These are phyloP conservation scores for Hypoxylon cercidicola DNA, from an alignment of 495 filamentous ascomycete species.

Conservation along the genomic window DNA sequence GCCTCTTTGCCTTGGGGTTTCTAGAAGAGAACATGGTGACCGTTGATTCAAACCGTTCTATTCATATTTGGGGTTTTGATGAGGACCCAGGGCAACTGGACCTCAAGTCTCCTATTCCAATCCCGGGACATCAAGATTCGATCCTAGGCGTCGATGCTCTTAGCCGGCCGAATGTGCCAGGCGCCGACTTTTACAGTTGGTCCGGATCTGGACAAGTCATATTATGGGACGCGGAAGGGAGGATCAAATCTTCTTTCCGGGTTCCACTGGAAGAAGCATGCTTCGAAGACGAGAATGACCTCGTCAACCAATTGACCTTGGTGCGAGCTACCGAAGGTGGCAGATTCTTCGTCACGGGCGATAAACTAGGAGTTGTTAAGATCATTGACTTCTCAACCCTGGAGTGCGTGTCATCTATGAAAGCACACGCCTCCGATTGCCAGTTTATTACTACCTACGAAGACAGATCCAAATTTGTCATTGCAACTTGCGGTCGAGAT, in stretches of 20 bases:
- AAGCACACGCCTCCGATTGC: slow-evolving; percentile 88
- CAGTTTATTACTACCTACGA: slow-evolving; percentile 79
- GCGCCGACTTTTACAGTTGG: slow-evolving; percentile 87
- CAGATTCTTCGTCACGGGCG: slow-evolving; percentile 78
- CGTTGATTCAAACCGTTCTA: slow-evolving; percentile 76
- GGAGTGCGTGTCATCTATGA: slow-evolving; percentile 69
- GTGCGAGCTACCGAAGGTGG: slow-evolving; percentile 69
- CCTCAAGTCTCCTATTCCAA: slow-evolving; percentile 50
- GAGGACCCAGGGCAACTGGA: slow-evolving; percentile 45
- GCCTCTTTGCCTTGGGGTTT: slow-evolving; percentile 73
- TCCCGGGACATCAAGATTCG: slow-evolving; percentile 79
- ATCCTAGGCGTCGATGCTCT: slow-evolving; percentile 79
- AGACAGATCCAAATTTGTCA: slow-evolving; percentile 62
- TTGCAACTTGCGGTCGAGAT: slow-evolving; percentile 87
- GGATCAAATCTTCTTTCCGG: slow-evolving; percentile 68
- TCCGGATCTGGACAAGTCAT: slow-evolving; percentile 78
- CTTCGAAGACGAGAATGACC: slow-evolving; percentile 63
- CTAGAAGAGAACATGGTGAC: slow-evolving; percentile 75
- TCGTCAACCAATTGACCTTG: slow-evolving; percentile 79
- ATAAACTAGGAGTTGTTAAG: slow-evolving; percentile 83
- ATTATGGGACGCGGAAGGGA: slow-evolving; percentile 82
- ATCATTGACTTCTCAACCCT: slow-evolving; percentile 61
- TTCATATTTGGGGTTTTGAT: slow-evolving; percentile 69
- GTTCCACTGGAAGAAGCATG: slow-evolving; percentile 75
- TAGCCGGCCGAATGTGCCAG: slow-evolving; percentile 61